phyloP scores from a whole-genome alignment of 2,329 filamentous ascomycete species.

The Colletotrichum sp. region DNA sequence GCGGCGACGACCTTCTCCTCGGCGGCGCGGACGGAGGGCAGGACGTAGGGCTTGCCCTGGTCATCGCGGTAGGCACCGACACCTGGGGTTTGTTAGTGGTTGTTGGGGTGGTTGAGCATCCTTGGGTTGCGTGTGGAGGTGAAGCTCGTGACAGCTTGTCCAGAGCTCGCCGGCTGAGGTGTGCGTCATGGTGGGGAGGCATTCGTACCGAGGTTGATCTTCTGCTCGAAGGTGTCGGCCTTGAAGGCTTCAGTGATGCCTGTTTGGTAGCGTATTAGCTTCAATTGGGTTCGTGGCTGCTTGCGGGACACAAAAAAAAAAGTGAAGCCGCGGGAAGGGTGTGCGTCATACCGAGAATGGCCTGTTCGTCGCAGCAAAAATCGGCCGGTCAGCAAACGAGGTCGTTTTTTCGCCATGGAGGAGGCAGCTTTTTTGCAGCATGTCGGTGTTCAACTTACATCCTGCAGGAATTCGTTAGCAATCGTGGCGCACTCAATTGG shows the following conservation, averaged over 20 bases:
- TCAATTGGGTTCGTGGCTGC: not conserved
- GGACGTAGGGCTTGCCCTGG: constrained; percentile 96
- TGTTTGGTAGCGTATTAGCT: constrained; percentile 35
- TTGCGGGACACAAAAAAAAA: not conserved
- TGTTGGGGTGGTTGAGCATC: not conserved
- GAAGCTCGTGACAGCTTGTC: constrained; percentile 4
- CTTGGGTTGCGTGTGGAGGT: not conserved
- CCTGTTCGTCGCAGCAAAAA: constrained; percentile 48
- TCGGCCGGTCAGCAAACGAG: constrained; percentile 24
- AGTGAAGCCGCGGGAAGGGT: constrained; percentile 6
- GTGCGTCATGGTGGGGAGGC: not conserved
- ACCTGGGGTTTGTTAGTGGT: constrained; percentile 51
- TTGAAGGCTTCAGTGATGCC: constrained; percentile 99
- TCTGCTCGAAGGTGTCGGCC: constrained; percentile 89
- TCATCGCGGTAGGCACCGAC: constrained; percentile 99
- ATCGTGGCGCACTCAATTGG: constrained; percentile 31
- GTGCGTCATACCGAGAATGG: constrained; percentile 71
- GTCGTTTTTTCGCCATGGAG: not conserved
- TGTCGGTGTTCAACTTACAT: constrained; percentile 37
- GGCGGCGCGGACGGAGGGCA: constrained; percentile 88
- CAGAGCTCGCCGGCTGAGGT: not conserved
- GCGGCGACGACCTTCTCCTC: constrained; percentile 84
- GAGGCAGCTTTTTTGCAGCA: not conserved
- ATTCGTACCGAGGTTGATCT: constrained; percentile 92
- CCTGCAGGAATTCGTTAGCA: constrained; percentile 34